Conservation (phyloP, 1,139 yeast genomes). For the Magnusiomyces clavatus region DNA sequence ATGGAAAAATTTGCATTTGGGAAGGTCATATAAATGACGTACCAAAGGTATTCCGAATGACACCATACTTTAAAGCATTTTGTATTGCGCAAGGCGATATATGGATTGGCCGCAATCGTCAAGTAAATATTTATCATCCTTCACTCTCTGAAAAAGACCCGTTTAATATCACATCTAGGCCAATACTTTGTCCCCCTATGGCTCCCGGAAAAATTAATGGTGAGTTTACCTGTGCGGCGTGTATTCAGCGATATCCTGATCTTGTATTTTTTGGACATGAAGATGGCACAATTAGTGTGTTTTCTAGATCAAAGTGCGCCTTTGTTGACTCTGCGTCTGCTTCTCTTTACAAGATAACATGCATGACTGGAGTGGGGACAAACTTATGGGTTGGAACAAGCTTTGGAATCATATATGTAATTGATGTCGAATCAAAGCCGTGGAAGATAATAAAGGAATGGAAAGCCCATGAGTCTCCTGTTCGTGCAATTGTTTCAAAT, state of each 20-base stretch:
- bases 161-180: conserved; percentile 25
- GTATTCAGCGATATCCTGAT: conserved; percentile 24
- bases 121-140: conserved; percentile 32
- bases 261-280: conserved; percentile 37
- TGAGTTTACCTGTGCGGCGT: conserved; percentile 31
- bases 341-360: conserved; percentile 30
- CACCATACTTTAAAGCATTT: conserved; percentile 27
- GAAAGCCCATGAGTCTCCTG: conserved; percentile 33
- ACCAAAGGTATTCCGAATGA: conserved; percentile 29
- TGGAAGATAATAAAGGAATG: conserved; percentile 35
- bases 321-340: conserved; percentile 31
- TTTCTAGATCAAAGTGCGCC: conserved; percentile 22
- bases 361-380: conserved; percentile 29
- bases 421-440: conserved; percentile 28
- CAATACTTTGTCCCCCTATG: conserved; percentile 20
- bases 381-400: conserved; percentile 36
- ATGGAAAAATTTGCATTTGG: conserved; percentile 36
- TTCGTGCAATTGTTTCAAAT: conserved; percentile 19
- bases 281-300: conserved; percentile 35
- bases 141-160: conserved; percentile 16
- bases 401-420: conserved; percentile 33
- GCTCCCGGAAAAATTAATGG: conserved; percentile 18
- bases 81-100: conserved; percentile 22
- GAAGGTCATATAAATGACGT: conserved; percentile 20
- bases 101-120: conserved; percentile 33